Evolutionary conservation across 2,329 filamentous ascomycete species (phyloP), one percentile per base, ranked within the genome.

Genomic region (Alternaria incomplexa): DNA sequence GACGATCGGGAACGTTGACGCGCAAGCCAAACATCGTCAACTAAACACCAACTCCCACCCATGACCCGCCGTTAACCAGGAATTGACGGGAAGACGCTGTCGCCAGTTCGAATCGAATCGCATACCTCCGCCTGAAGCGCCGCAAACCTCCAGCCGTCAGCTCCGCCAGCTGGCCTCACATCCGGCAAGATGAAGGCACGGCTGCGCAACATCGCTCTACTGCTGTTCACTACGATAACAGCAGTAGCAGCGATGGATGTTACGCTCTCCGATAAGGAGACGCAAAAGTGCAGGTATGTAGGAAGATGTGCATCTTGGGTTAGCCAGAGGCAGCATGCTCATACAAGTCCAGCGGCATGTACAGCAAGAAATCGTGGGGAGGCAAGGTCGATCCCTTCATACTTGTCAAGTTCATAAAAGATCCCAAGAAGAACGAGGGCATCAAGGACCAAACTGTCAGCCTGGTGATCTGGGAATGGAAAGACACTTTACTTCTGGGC

Each of bases 391-490:
- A 97, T 72, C 95, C 95, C 20, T 97, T 93, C 82, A 97, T 98
- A 79, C 86, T 91, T 71, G 87, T 93, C 79, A 93, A 93, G 77
- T 96, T 97, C 75, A 82, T 91, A 44, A 80, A 84, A 80, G 86
- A 82, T 44, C 63, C 58, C 76, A 85, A 82, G 46, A 71, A 73
- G 79, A 80, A 87, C 73, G 82, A 86, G 61, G 85, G 87, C 30
- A 85, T 89, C 59, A 83, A 86, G 48, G 91, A 97, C 77, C 91
- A 92, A 6, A 84, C 93, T 46, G 90, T 93, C 68, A 96, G 93
- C 79, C 82, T 97, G 71, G 85, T 97, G 56, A 90, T 99, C 67
- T 99, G 97, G 79, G 95, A 99, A 81, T 99, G 94, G 93, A 89
- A 87, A 70, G 96, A 99, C 77, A 89, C 91, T 77, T 82, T 88